Base-by-base conservation (phyloP, 2,329 filamentous ascomycete genomes). In the Pseudogymnoascus sp. region DNA sequence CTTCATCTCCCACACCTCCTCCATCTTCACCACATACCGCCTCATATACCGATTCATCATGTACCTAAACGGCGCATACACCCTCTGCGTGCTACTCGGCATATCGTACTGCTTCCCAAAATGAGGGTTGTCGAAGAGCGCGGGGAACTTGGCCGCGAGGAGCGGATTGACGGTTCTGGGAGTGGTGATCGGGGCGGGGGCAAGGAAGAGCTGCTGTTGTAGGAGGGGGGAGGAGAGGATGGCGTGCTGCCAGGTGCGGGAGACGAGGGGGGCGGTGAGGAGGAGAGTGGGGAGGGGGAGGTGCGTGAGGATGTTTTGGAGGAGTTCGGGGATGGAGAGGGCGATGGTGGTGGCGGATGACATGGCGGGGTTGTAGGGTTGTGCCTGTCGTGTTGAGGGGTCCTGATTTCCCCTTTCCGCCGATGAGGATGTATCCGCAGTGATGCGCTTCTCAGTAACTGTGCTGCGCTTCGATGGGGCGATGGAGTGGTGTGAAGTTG, bases 1-100 rank as follows among this genome's bases (percentile, higher is more conserved):
- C 49, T 33, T n/a, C 49, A 55, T 55, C 49, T 55, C 49, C 49
- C 49, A 55, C 23, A 55, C 16, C 5, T 55, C 49, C 28, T 55
- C 28, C 49, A 55, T 33, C 49, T 55, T 55, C 4, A 55, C 16
- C 49, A 55, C 49, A 22, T 55, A 55, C 16, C 25, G 49, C 28
- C 49, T 33, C 28, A 55, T 33, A 22, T 55, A 55, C 28, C 49
- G 25, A 19, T 55, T 55, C 49, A 55, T 19, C 49, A 55, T 55
- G 28, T 55, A 55, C 9, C 49, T 9, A 16, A 55, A 55, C 14
- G 28, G 49, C 2, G 49, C n/a, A 22, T 33, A 33, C n/a, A 5
- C n/a, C 28, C n/a, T 14, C 49, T 33, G n/a, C 11, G 49, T 55
- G 28, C 28, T 55, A 22, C 11, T 33, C 28, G 49, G 49, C 28